A percentile compares a stretch with the other conserved stretches of the same genome.
phyloP scores from a whole-genome alignment of 495 filamentous ascomycete species.

The Aspergillus avenaceus region DNA sequence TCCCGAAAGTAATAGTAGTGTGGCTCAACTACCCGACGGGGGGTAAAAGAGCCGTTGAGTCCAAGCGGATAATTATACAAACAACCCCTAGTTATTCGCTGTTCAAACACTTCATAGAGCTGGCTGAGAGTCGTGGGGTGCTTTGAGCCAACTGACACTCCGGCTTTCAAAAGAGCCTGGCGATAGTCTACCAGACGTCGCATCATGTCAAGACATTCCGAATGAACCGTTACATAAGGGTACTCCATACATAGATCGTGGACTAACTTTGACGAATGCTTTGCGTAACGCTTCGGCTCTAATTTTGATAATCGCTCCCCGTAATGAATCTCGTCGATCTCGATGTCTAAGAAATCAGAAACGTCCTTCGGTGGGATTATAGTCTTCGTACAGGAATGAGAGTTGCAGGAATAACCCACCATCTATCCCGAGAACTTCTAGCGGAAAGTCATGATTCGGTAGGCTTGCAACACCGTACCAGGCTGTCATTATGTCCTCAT shows the following conservation, averaged over 20 bases:
- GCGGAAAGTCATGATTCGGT: not conserved
- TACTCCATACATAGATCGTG: not conserved
- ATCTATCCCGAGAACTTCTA: not conserved
- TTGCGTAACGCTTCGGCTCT: not conserved
- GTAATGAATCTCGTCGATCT: not conserved
- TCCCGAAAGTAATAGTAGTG: not conserved
- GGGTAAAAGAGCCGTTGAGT: not conserved
- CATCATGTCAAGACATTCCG: not conserved
- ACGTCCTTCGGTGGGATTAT: not conserved
- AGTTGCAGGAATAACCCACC: not conserved
- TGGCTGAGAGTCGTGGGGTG: not conserved
- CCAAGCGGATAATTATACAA: not conserved
- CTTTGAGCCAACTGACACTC: not conserved
- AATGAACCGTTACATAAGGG: not conserved
- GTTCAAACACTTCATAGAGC: not conserved
- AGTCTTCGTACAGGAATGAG: not conserved
- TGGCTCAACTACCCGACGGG: not conserved
- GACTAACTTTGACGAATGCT: not conserved
- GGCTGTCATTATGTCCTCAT: not conserved
- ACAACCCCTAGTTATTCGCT: not conserved
- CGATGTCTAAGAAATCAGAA: not conserved
- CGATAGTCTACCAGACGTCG: not conserved
- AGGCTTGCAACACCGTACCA: not conserved
- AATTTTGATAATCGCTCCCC: not conserved
- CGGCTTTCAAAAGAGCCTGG: not conserved